Base-by-base conservation (phyloP, 768 basidiomycete genomes). In the Pseudohyphozyma bogoriensis region DNA sequence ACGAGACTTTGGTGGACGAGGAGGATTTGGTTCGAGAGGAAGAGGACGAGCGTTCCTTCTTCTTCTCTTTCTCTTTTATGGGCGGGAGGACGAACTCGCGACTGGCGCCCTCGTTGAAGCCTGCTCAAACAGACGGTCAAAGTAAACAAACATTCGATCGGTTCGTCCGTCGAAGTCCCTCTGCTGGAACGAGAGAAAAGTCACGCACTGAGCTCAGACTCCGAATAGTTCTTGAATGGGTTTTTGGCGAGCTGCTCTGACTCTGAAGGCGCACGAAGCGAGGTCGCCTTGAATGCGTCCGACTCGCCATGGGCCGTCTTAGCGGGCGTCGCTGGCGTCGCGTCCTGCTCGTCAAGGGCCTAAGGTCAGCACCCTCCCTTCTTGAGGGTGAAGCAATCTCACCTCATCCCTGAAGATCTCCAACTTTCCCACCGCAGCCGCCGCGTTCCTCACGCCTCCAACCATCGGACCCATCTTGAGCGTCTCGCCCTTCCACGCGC, bases 351-450 rank as follows among this genome's bases (percentile, higher is more conserved):
- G 18, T 1, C 12, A 1, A 13, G 15, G n/a, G n/a, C n/a, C n/a
- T n/a, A 11, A 9, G 31, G 26, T 20, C 0, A 36, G 26, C n/a
- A n/a, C n/a, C n/a, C n/a, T n/a, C n/a, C n/a, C n/a, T n/a, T n/a
- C n/a, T n/a, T n/a, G 4, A 49, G 24, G 12, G 36, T 24, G 35
- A 51, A 51, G 60, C 15, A 47, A 36, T 69, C 74, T 58, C 56
- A 75, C 78, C 37, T 71, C 68, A 62, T 79, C 78, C 33, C 74
- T 71, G 67, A 77, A 78, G 0, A 79, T 75, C 53, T 77, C 74
- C 28, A 78, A 66, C 62, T 76, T 76, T 29, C 74, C 74, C 6
- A 73, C 74, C n/a, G 69, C 47, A 55, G 56, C 39, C 35, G 69
- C 66, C 7, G 63, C 66, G n/a, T n/a, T n/a, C n/a, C n/a, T n/a